A percentile compares a stretch with the other conserved stretches of the same genome.
Conservation (phyloP, 1,284 basidiomycete genomes). For the Puccinia coronata region DNA sequence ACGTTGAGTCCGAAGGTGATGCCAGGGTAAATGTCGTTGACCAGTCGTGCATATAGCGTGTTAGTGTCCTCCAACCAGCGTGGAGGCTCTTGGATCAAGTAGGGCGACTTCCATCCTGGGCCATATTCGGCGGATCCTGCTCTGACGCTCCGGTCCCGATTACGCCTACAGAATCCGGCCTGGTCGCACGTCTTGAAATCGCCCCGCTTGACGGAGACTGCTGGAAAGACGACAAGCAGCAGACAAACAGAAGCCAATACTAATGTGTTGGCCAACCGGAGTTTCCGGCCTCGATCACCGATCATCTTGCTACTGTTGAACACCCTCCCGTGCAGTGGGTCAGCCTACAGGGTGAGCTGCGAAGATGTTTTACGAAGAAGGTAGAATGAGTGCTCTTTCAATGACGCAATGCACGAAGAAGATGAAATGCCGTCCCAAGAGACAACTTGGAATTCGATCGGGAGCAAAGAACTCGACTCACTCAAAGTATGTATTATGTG, state of each 20-base stretch:
- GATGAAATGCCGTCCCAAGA: not conserved
- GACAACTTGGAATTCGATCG: not conserved
- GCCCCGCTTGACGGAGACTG: conserved; percentile 62
- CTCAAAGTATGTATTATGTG: not conserved
- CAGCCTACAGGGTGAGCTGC: not conserved
- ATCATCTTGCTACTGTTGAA: conserved; percentile 18
- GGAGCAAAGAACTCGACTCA: not conserved
- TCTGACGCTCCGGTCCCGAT: conserved; percentile 71
- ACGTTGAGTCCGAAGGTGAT: conserved; percentile 77
- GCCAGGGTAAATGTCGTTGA: conserved; percentile 76
- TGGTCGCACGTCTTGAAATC: conserved; percentile 91
- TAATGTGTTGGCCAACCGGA: not conserved
- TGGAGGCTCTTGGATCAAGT: conserved; percentile 63
- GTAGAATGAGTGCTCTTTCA: too few relatives aligned
- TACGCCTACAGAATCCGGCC: conserved; percentile 84
- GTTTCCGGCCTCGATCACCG: not conserved
- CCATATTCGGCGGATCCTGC: conserved; percentile 43
- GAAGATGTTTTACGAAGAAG: not conserved
- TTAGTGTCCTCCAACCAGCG: conserved; percentile 62
- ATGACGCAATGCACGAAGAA: not conserved
- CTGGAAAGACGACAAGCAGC: not conserved
- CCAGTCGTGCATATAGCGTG: conserved; percentile 68
- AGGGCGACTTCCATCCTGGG: conserved; percentile 78
- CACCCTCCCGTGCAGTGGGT: not conserved
- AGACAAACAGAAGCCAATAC: not conserved